phyloP scores from a whole-genome alignment of 108 stramenopile species.

The Thalassiosira profunda region DNA sequence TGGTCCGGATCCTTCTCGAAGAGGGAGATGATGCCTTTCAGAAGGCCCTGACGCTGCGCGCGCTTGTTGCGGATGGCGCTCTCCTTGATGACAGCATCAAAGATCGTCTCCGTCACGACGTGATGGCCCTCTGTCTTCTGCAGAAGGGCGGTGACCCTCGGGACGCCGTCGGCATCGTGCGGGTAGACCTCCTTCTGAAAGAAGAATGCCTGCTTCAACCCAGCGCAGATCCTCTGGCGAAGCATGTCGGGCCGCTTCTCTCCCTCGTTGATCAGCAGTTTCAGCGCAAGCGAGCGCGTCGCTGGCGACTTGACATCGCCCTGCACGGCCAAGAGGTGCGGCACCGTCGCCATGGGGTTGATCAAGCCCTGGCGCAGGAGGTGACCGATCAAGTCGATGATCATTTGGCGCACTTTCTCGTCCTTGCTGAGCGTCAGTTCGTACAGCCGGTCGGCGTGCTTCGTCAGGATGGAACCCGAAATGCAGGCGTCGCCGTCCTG shows the following conservation, averaged over 20 bases:
- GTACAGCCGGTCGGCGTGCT: constrained; percentile 76
- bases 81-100: constrained; percentile 80
- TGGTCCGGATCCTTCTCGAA: constrained; percentile 38
- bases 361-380: constrained; percentile 92
- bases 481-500: constrained; percentile 90
- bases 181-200: constrained; percentile 77
- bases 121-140: constrained; percentile 40
- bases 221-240: constrained; percentile 71
- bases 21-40: constrained; percentile 45
- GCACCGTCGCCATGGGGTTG: constrained; percentile 90
- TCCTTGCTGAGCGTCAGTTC: constrained; percentile 70
- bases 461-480: constrained; percentile 80
- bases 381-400: constrained; percentile 78
- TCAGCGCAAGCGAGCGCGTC: constrained; percentile 75
- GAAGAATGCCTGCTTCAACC: constrained; percentile 72
- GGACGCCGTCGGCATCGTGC: constrained; percentile 25
- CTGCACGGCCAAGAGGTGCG: constrained; percentile 85
- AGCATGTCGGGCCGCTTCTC: constrained; percentile 91
- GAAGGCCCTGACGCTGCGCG: constrained; percentile 77
- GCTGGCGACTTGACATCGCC: constrained; percentile 80
- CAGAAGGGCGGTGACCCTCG: constrained; percentile 65
- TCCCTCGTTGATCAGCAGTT: constrained; percentile 76
- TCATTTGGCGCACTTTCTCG: constrained; percentile 59
- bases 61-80: constrained; percentile 66
- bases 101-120: constrained; percentile 70